Percentiles rank a stretch among this genome's conserved stretches.
Evolutionary conservation across 164 flowering plant species (phyloP).

Genomic region (Vitis riparia): DNA sequence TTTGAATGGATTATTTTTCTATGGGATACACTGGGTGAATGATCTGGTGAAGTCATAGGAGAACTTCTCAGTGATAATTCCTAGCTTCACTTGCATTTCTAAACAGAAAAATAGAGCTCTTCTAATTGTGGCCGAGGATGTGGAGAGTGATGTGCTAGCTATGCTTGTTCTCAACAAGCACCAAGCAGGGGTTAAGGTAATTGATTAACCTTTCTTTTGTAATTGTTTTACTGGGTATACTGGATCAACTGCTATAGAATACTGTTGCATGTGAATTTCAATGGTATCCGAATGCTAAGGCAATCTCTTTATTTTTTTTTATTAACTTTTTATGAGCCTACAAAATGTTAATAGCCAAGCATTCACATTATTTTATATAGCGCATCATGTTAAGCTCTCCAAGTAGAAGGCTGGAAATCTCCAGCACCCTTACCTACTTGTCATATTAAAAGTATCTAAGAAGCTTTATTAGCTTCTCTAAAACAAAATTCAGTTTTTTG

Average conservation of each 20-base stretch:
- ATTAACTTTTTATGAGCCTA: not conserved
- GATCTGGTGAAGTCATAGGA: not conserved
- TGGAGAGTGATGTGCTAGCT: conserved; percentile 71
- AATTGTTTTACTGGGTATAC: not conserved
- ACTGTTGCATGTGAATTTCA: not conserved
- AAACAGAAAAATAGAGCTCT: conserved; percentile 56
- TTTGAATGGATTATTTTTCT: not conserved
- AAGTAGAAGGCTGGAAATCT: too few relatives aligned
- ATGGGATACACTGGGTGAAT: not conserved
- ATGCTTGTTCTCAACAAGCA: conserved; percentile 84
- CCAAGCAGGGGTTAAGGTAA: conserved; percentile 77
- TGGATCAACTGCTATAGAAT: not conserved
- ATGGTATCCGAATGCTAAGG: not conserved
- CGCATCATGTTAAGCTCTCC: too few relatives aligned
- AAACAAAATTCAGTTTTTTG: too few relatives aligned
- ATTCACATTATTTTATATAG: not conserved
- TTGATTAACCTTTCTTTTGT: conserved; percentile 1
- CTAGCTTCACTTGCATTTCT: not conserved
- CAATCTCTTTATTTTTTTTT: not conserved
- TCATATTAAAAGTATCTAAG: too few relatives aligned
- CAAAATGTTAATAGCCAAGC: not conserved
- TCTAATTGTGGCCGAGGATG: conserved; percentile 85
- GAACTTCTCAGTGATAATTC: conserved; percentile 5
- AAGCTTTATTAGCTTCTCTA: too few relatives aligned
- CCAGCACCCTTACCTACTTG: too few relatives aligned